Percentiles rank a stretch among this genome's conserved stretches.
Evolutionary conservation across 441 rosid genomes (phyloP).

Genomic region (Lepidium campestre): DNA sequence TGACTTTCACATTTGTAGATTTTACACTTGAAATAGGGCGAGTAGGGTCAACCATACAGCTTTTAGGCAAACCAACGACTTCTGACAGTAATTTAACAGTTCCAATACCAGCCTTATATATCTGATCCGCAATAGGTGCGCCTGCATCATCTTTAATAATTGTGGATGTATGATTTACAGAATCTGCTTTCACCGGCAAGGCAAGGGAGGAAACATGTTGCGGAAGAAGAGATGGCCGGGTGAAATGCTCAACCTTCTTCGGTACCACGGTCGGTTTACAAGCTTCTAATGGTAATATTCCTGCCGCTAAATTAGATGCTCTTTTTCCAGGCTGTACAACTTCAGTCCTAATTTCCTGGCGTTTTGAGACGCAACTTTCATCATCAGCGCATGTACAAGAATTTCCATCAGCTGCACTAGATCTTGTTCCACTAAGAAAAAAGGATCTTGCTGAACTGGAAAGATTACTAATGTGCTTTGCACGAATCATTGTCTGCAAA

Average conservation of each 20-base stretch:
- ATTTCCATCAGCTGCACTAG: slow-evolving; percentile 67
- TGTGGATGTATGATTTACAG: slow-evolving; percentile 39
- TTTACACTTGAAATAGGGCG: slow-evolving; percentile 37
- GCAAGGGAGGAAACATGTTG: slow-evolving; percentile 38
- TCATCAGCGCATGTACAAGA: slow-evolving; percentile 79
- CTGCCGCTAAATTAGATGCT: slow-evolving; percentile 37
- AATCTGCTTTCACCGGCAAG: slow-evolving; percentile 38
- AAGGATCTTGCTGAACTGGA: slow-evolving; percentile 74
- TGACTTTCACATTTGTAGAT: slow-evolving; percentile 47
- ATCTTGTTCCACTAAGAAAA: slow-evolving; percentile 63
- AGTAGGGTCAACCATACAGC: slow-evolving; percentile 49
- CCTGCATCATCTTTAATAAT: slow-evolving; percentile 31
- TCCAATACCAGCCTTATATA: slow-evolving; percentile 53
- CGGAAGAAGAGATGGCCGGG: slow-evolving; percentile 30
- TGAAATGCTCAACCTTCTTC: slow-evolving; percentile 33
- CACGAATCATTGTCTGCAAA: slow-evolving; percentile 65
- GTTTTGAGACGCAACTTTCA: slow-evolving; percentile 58
- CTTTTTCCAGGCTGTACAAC: slow-evolving; percentile 35
- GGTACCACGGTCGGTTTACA: slow-evolving; percentile 33
- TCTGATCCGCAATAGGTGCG: slow-evolving; percentile 49
- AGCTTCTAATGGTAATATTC: slow-evolving; percentile 37
- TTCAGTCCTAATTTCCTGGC: slow-evolving; percentile 43
- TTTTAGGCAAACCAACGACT: slow-evolving; percentile 31
- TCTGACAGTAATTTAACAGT: slow-evolving; percentile 50
- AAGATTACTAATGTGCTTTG: slow-evolving; percentile 72